Conservation (phyloP, 495 filamentous ascomycete genomes). For the Annulohypoxylon bovei region DNA sequence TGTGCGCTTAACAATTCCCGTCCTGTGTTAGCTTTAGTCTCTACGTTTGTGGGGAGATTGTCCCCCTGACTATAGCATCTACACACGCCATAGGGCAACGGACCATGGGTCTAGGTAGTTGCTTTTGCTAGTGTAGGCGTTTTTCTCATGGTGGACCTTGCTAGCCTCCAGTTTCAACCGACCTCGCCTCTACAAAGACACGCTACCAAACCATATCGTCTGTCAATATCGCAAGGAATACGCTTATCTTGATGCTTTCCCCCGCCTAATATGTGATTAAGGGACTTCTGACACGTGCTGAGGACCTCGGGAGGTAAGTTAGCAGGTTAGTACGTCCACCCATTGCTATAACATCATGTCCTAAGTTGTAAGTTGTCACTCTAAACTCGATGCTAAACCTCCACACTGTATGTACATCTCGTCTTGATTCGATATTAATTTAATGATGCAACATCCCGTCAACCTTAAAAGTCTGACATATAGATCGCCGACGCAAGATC, state of each 20-base stretch:
- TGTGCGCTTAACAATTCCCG: slow-evolving; percentile 44
- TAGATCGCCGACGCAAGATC: slow-evolving; percentile 39
- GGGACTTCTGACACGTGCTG: slow-evolving; percentile 9
- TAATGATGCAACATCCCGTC: slow-evolving; percentile 10
- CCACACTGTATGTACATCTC: not conserved
- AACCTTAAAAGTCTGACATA: slow-evolving; percentile 19
- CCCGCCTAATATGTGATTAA: not conserved
- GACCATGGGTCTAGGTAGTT: not conserved
- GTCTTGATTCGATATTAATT: not conserved
- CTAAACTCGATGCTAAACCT: not conserved
- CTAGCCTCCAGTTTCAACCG: not conserved
- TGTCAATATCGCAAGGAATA: slow-evolving; percentile 15
- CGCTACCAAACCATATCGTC: not conserved
- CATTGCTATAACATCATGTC: not conserved
- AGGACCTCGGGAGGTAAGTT: not conserved
- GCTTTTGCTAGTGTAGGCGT: not conserved
- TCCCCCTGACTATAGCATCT: not conserved
- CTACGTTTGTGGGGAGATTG: slow-evolving; percentile 20
- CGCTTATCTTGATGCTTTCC: slow-evolving; percentile 6
- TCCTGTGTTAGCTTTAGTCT: slow-evolving; percentile 38
- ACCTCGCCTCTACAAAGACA: not conserved
- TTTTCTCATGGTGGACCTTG: not conserved
- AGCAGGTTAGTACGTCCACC: not conserved
- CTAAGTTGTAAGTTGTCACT: not conserved
- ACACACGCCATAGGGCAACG: not conserved